phyloP scores from a whole-genome alignment of 768 basidiomycete species.

The Russula earlei region DNA sequence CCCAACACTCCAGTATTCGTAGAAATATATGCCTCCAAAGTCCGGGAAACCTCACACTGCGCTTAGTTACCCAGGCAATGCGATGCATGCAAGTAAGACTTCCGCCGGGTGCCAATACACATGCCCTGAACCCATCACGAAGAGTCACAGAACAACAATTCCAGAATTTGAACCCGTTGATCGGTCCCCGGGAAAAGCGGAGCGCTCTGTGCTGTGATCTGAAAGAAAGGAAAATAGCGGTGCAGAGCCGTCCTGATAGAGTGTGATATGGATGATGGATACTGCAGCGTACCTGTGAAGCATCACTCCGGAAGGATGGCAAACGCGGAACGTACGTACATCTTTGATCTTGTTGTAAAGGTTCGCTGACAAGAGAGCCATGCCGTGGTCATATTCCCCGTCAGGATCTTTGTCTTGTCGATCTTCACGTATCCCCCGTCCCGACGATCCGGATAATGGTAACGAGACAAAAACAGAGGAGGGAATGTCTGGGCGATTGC shows the following conservation, averaged over 20 bases:
- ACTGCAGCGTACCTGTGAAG: background rate
- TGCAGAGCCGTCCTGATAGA: background rate
- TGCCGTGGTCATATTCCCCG: background rate
- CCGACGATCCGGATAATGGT: background rate
- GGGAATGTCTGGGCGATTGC: background rate
- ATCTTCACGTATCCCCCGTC: too few species aligned
- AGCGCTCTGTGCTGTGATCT: background rate
- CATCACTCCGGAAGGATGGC: background rate
- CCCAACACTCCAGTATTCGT: background rate
- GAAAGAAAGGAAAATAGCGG: background rate
- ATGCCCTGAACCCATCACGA: background rate
- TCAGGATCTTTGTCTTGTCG: background rate
- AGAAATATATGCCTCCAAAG: background rate
- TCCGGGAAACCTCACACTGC: background rate
- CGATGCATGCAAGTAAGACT: background rate
- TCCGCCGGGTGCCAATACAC: background rate
- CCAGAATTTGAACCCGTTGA: background rate
- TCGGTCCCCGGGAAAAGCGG: background rate
- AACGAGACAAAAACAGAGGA: background rate
- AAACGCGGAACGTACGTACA: background rate
- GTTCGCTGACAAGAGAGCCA: slow-evolving; percentile 9
- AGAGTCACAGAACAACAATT: background rate
- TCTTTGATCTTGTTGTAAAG: background rate
- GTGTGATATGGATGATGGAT: background rate
- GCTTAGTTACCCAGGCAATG: background rate